Base-by-base conservation (phyloP, 225 moss, liverwort and hornwort species). In the Pseudoscleropodium purum region DNA sequence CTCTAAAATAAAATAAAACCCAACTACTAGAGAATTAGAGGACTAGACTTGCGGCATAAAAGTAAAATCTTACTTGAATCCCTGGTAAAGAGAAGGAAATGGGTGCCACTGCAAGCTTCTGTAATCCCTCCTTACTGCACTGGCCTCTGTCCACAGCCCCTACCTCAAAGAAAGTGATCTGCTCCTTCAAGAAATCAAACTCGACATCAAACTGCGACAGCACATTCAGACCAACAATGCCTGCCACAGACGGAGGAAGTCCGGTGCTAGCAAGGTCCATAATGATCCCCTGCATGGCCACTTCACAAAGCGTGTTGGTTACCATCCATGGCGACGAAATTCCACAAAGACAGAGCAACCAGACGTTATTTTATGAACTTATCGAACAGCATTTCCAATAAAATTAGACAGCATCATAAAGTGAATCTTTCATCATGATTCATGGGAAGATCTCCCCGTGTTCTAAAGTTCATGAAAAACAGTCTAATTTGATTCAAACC, bases 121-220 rank as follows among this genome's bases (percentile, higher is more conserved):
- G 95, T 83, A 99, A 93, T n/a, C 92, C 93, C 85, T 96, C 90
- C 79, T 94, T 91, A 65, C 95, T 89, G 88, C 95, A 97, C 56
- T 95, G 95, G 81, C 95, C 93, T 84, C 93, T 91, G 52, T 91
- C 93, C 26, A 95, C 96, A 79, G 98, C 96, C 49, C 96, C 97
- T 20, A 95, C 85, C 81, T 93, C 85, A 85, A 97, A 94, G 75
- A 99, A 93, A 80, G 92, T 84, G 39, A 99, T 91, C 37, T 87
- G 77, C 84, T 94, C 96, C 93, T 93, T 97, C 86, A 88, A 79
- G 90, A 97, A 97, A 86, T 99, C 96, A 75, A 99, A 99, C 91
- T 97, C 97, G 51, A 99, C 96, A 92, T 99, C 98, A 86, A 96
- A 96, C 86, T 96, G 95, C 57, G 96, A 93, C 75, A 99, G 94